Evolutionary conservation across 1,139 yeast species (phyloP).

Genomic region (Kodamaea suecica): DNA sequence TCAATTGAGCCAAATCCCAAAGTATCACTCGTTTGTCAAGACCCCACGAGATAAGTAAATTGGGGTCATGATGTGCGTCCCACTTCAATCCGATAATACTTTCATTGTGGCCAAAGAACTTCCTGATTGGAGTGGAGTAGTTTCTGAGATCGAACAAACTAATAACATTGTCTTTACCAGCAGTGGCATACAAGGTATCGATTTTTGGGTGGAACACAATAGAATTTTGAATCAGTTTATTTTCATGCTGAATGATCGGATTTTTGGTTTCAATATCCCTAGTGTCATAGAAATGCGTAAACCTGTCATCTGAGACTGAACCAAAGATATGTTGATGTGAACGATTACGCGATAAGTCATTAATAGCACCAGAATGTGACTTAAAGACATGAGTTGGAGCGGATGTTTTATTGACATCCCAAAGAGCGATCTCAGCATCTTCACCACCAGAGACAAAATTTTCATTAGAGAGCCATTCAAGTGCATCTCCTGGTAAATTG

Average conservation of each 20-base stretch:
- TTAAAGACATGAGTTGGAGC: conserved; percentile 45
- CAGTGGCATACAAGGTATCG: conserved; percentile 47
- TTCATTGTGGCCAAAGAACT: conserved; percentile 49
- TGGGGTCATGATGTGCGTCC: conserved; percentile 33
- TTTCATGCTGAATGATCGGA: conserved; percentile 44
- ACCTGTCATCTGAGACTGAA: conserved; percentile 70
- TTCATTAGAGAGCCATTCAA: conserved; percentile 58
- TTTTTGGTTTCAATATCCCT: conserved; percentile 32
- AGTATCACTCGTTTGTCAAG: conserved; percentile 47
- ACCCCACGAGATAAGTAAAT: conserved; percentile 43
- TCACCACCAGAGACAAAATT: conserved; percentile 63
- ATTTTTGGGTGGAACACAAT: conserved; percentile 49
- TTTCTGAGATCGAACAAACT: conserved; percentile 52
- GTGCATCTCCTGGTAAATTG: conserved; percentile 62
- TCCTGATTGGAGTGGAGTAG: conserved; percentile 44
- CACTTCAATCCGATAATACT: conserved; percentile 39
- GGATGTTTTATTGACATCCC: conserved; percentile 52
- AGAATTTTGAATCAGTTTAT: conserved; percentile 46
- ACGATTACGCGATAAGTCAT: conserved; percentile 56
- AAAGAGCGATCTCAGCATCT: conserved; percentile 64
- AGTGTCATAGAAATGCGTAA: conserved; percentile 64
- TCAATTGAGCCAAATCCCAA: conserved; percentile 50
- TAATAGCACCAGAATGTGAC: conserved; percentile 50
- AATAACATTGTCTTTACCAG: conserved; percentile 51
- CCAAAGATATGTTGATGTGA: conserved; percentile 52